Conservation (phyloP, 2,329 filamentous ascomycete species). For the Phialemonium atrogriseum region DNA sequence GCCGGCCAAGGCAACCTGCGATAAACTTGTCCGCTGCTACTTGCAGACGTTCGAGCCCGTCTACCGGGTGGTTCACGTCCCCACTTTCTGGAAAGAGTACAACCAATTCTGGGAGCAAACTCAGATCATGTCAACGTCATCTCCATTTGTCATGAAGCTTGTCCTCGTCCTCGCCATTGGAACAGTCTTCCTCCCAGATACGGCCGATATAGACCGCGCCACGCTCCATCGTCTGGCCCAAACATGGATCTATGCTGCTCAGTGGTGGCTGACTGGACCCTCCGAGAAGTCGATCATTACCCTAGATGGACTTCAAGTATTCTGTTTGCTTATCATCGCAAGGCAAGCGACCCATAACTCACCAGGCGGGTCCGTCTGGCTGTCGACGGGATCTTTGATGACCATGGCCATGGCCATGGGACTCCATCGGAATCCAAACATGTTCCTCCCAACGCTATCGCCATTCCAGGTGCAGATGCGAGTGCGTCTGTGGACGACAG, state of each 20-base stretch:
- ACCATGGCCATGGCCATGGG: background rate
- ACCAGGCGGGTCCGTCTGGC: background rate
- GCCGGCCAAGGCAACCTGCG: background rate
- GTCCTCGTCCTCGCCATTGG: slow-evolving; percentile 1
- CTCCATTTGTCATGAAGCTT: background rate
- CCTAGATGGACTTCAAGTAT: background rate
- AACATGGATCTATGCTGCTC: slow-evolving; percentile 1
- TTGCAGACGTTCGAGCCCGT: slow-evolving; percentile 1
- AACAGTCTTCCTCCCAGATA: background rate
- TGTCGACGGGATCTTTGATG: background rate
- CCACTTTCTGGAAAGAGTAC: slow-evolving; percentile 2
- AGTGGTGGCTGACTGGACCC: slow-evolving; percentile 2
- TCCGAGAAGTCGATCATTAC: background rate
- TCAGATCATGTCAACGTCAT: background rate
- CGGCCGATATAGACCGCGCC: background rate
- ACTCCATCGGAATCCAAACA: background rate
- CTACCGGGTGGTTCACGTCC: slow-evolving; percentile 1
- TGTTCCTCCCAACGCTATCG: background rate
- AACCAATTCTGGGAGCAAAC: background rate
- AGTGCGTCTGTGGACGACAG: slow-evolving; percentile 32
- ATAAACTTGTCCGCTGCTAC: background rate
- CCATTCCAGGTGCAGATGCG: background rate
- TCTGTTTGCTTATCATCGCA: background rate
- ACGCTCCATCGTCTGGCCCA: background rate
- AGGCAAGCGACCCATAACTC: background rate